phyloP scores from a whole-genome alignment of 78 protist species.

The Monocercomonoides exilis region DNA sequence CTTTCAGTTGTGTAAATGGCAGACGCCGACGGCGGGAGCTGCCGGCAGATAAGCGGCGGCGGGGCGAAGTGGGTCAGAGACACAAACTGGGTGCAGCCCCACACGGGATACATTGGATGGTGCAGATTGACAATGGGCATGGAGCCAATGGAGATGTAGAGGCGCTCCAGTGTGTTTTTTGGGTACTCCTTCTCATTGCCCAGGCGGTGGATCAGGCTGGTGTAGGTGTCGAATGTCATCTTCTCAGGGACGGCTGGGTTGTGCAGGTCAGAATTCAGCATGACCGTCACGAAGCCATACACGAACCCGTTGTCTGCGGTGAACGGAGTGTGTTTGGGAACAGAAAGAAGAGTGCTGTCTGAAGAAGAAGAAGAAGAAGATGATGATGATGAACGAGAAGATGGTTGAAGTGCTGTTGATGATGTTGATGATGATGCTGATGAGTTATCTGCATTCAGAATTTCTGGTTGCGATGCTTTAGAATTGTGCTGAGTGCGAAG shows the following conservation, averaged over 20 bases:
- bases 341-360: no score
- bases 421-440: no score
- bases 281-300: background rate
- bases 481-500: no score
- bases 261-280: background rate
- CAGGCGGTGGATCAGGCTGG: background rate
- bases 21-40: background rate
- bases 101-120: background rate
- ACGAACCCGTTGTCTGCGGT: background rate
- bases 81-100: background rate
- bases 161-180: background rate
- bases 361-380: no score
- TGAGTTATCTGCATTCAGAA: no score
- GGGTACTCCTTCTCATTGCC: background rate
- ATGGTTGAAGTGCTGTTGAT: no score
- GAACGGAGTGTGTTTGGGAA: no score
- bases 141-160: background rate
- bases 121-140: background rate
- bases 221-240: background rate
- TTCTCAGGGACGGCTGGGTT: background rate
- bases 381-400: no score
- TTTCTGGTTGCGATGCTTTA: no score
- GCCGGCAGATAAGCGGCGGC: no score
- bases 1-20: background rate
- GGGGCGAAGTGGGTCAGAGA: background rate